Base-by-base conservation (phyloP, 768 basidiomycete species). In the Amanita muscaria region DNA sequence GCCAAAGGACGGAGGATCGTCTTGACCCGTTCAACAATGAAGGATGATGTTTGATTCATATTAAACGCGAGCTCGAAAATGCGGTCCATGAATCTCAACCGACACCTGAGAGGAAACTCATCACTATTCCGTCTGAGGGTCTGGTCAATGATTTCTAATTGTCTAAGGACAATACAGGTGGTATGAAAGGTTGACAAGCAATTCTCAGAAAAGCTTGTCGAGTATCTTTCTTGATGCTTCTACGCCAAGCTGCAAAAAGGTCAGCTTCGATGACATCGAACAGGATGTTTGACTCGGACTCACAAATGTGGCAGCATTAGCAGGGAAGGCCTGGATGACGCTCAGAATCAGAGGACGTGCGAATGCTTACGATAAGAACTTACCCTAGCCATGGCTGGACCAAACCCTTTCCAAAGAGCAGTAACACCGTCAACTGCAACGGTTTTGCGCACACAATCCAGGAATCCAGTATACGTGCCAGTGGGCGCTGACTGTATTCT, bases 371-470 rank as follows among this genome's bases (percentile, higher is more conserved):
- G 31, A 25, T 9, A 23, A 15, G 18, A 40, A 40, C 83, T 44
- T 60, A 88, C 88, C 57, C 89, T 67, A 48, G 83, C 81, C 94
- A 98, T 97, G 14, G 96, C 96, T 12, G 94, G 96, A 36, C 89
- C 93, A 59, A 99, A 89, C 8, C 96, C 96, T 64, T 87, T 98
- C 90, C 92, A 99, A 8, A 99, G 68, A 1, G 94, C 93, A 22
- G 64, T 64, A 14, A 88, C 70, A 33, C 96, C 96, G 62, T 96
- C 92, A 40, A 71, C 75, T 5, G 88, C 87, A 52, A 98, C 86
- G 7, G 91, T 88, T 67, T 98, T 96, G 43, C 84, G 72, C 29
- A 83, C 77, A 56, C 96, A 99, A 61, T 99, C 96, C 44, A 96
- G 55, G 56, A 98, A 74, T 14, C 96, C 94, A 34, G 81, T 80